phyloP scores from a whole-genome alignment of 2,329 filamentous ascomycete genomes.

The Elsinoe necatrix region DNA sequence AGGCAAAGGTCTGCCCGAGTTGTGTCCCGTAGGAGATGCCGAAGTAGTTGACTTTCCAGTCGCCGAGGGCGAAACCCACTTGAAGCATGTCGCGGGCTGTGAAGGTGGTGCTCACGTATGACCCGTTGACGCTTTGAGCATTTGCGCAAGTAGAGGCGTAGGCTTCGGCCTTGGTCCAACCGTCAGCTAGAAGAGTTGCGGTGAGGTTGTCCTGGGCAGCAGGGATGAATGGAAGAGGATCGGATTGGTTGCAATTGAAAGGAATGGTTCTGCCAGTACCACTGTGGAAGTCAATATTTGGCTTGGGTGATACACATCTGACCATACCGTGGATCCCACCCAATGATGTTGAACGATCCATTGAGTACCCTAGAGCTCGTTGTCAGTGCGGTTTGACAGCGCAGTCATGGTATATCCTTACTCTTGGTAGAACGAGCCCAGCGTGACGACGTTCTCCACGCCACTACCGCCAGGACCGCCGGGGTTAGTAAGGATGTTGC shows the following conservation, averaged over 20 bases:
- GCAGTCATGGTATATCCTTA: background rate
- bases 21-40: conserved; percentile 44
- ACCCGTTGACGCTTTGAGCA: conserved; percentile 28
- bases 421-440: conserved; percentile 18
- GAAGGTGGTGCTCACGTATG: conserved; percentile 39
- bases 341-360: conserved; percentile 36
- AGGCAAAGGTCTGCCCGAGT: conserved; percentile 35
- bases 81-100: conserved; percentile 44
- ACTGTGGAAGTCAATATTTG: conserved; percentile 21
- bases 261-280: conserved; percentile 1
- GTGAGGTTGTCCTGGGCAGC: conserved; percentile 26
- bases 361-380: conserved; percentile 11
- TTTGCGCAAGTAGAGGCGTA: conserved; percentile 25
- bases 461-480: conserved; percentile 39
- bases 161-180: conserved; percentile 36
- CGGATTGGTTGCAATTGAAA: background rate
- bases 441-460: conserved; percentile 24
- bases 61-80: conserved; percentile 34
- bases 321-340: conserved; percentile 39
- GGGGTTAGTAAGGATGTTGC: conserved; percentile 36
- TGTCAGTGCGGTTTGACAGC: background rate
- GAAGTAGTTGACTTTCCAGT: conserved; percentile 36
- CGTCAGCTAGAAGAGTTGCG: conserved; percentile 34
- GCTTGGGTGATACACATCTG: conserved; percentile 30
- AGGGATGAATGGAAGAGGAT: conserved; percentile 13